phyloP scores from a whole-genome alignment of 1,284 basidiomycete species.

The Anthracocystis setariae region DNA sequence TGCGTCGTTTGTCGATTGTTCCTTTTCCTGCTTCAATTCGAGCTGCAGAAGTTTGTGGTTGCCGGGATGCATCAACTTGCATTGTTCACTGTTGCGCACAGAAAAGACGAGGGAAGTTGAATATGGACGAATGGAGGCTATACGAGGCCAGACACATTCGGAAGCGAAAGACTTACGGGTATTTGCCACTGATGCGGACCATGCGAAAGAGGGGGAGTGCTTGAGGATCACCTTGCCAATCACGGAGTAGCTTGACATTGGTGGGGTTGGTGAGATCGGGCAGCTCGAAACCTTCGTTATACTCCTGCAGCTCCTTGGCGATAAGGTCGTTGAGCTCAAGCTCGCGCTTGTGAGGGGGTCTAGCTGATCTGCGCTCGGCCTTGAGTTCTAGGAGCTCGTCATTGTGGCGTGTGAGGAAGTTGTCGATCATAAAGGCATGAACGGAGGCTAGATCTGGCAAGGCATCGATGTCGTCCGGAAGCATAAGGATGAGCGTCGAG shows the following conservation, averaged over 20 bases:
- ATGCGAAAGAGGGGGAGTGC: conserved; percentile 61
- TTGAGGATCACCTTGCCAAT: conserved; percentile 65
- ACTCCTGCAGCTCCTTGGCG: conserved; percentile 56
- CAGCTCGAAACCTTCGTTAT: conserved; percentile 60
- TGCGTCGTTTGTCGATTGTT: not conserved
- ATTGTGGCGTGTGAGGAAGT: conserved; percentile 58
- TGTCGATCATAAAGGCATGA: conserved; percentile 55
- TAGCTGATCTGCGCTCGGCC: conserved; percentile 53
- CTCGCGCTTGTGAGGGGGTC: conserved; percentile 56
- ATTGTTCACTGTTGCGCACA: conserved; percentile 32
- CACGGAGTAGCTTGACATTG: conserved; percentile 61
- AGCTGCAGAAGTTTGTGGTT: conserved; percentile 55
- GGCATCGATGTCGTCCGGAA: conserved; percentile 53
- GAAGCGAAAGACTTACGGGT: conserved; percentile 28
- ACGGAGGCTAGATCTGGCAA: conserved; percentile 57
- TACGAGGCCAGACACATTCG: too few relatives aligned
- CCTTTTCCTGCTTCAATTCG: conserved; percentile 20
- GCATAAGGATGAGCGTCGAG: conserved; percentile 60
- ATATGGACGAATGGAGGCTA: too few relatives aligned
- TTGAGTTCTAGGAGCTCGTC: conserved; percentile 53
- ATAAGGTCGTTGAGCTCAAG: conserved; percentile 54
- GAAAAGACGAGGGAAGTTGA: not conserved
- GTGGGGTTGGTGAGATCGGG: conserved; percentile 58
- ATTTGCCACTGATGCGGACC: conserved; percentile 58
- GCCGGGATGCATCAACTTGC: conserved; percentile 50